Base-by-base conservation (phyloP, 2,329 filamentous ascomycete species). In the Colletotrichum spinosum region DNA sequence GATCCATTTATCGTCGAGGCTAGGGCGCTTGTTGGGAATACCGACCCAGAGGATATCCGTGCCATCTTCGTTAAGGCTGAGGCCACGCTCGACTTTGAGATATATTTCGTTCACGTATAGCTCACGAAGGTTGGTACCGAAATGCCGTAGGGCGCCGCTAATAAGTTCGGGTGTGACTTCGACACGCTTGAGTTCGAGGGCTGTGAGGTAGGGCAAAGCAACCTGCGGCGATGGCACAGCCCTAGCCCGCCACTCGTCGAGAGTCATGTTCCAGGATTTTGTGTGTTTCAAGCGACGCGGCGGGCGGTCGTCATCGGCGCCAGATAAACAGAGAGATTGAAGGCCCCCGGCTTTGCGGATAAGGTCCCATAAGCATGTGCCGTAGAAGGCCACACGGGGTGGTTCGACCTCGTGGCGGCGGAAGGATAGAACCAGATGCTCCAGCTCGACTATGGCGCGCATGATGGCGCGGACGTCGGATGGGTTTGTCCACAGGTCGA, bases 401-500 rank as follows among this genome's bases (percentile, higher is more conserved):
- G 74, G 73, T 2, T 76, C 75, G 54, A 71, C 72, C 69, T 82
- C 81, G 63, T 83, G 79, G 61, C 81, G 77, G 57, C 82, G 82
- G 39, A 85, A 70, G 2, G 80, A 81, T 53, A 86, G 67, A 41
- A 84, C 76, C 15, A 86, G 74, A 55, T 83, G 77, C 68, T 81
- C 76, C 13, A 87, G 70, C 1, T 73, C 71, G 34, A 72, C 69
- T 17, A 86, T 76, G 1, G 79, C 74, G 39, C 67, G 72, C 67
- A 83, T 81, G 46, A 84, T 80, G 68, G 86, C 85, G 68, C 73
- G 74, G 12, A 86, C 76, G 67, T 86, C 84, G 55, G 78, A 80
- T 1, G 82, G 84, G 67, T 86, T 86, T 64, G 80, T 78, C 78
- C 81, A 85, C 4, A 86, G 77, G 55, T 79, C 78, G 12, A 80